Conservation (phyloP, 305 asterid species). For the Nicotiana rustica region DNA sequence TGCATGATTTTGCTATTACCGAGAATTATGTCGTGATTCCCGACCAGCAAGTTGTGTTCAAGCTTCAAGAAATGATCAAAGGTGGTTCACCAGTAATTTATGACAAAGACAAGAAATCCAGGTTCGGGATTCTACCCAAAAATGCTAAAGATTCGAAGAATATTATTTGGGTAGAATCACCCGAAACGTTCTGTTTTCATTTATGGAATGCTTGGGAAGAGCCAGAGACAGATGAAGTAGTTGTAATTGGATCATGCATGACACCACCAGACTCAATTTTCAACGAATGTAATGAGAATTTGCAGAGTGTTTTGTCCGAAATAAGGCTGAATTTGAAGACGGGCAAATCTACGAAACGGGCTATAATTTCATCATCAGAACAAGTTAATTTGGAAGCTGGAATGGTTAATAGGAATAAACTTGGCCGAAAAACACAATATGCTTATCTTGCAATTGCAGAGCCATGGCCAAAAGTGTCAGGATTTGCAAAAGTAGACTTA, state of each 20-base stretch:
- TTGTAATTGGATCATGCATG: slow-evolving; percentile 68
- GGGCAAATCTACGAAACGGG: slow-evolving; percentile 43
- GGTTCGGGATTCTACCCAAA: slow-evolving; percentile 56
- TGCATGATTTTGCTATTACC: slow-evolving; percentile 60
- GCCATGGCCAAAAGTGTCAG: slow-evolving; percentile 62
- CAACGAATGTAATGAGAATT: slow-evolving; percentile 50
- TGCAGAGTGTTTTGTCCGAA: slow-evolving; percentile 50
- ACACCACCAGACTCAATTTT: slow-evolving; percentile 61
- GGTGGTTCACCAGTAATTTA: slow-evolving; percentile 60
- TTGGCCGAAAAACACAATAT: slow-evolving; percentile 52
- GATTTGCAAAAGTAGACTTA: slow-evolving; percentile 52
- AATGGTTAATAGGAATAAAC: slow-evolving; percentile 51
- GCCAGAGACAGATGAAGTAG: slow-evolving; percentile 52
- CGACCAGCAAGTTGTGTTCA: slow-evolving; percentile 63
- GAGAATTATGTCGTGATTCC: slow-evolving; percentile 57
- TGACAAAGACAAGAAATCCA: slow-evolving; percentile 53
- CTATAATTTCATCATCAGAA: slow-evolving; percentile 40
- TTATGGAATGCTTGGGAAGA: slow-evolving; percentile 69
- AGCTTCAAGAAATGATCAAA: slow-evolving; percentile 56
- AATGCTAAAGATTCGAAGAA: slow-evolving; percentile 39
- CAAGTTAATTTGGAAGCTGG: slow-evolving; percentile 59
- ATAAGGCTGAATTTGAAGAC: slow-evolving; percentile 55
- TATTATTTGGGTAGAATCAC: slow-evolving; percentile 57
- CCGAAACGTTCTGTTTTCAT: slow-evolving; percentile 58
- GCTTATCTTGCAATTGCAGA: slow-evolving; percentile 57